Evolutionary conservation across 306 rosid species (phyloP), one percentile per base, ranked within the genome.

Genomic region (Betula pendula): DNA sequence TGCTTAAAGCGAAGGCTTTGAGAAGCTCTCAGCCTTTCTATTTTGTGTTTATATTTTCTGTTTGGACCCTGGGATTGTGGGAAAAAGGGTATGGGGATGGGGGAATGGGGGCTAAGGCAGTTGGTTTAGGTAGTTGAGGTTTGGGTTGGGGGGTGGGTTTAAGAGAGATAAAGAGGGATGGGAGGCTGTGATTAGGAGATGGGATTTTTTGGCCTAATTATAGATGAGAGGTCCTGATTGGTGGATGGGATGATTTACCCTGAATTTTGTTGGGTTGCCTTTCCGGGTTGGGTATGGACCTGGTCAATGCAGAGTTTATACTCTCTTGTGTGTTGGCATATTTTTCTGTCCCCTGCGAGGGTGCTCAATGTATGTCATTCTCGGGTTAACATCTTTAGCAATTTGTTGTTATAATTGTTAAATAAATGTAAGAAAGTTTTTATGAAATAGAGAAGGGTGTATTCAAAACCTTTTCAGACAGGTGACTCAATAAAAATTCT

Each of bases 101-200:
- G 79, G 80, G 85, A 55, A 51, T 74, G 77, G 80, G 60, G 74
- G 40, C 75, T 48, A 11, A 73, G 77, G 75, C 76, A 73, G 82
- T 74, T 77, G 75, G 82, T 56, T 73, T 77, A 79, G 88, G 85
- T 84, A 51, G 92, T 86, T 89, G 88, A 75, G 69, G 85, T 81
- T 1, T 81, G 82, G 82, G 83, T 83, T 68, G 69, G 77, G 69
- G 77, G 77, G 69, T 74, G 80, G 68, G 48, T 40, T 85, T 83
- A 40, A 81, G 84, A 74, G 80, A 66, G 77, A 76, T 62, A 65
- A 15, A 10, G 42, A 16, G 16, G n/a, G 75, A 77, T 43, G 65
- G 59, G 81, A 72, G 80, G 82, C 59, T 49, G 58, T 49, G 58
- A 49, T 11, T 51, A 52, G 25, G 2, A 20, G 76, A 31, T 33